Evolutionary conservation across 495 filamentous ascomycete genomes (phyloP).

Genomic region (Podospora pseudopauciseta): DNA sequence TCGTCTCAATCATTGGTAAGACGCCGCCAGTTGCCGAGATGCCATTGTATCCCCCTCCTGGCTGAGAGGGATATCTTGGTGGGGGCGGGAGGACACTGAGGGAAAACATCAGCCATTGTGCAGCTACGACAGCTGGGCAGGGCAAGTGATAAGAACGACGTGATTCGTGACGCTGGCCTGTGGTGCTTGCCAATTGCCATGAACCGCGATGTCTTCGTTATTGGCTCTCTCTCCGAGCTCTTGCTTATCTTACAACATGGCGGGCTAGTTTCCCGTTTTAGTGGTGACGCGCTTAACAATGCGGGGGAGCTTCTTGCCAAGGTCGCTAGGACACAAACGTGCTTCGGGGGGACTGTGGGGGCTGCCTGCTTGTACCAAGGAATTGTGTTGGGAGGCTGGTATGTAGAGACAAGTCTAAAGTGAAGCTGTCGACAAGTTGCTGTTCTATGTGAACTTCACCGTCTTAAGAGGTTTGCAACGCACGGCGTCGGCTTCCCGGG

Average conservation of each 20-base stretch:
- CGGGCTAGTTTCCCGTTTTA: not conserved
- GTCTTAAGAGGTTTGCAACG: not conserved
- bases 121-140: not conserved
- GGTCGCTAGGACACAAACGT: slow-evolving; percentile 7
- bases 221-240: not conserved
- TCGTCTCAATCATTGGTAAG: slow-evolving; percentile 80
- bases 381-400: not conserved
- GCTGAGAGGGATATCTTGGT: slow-evolving; percentile 68
- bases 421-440: slow-evolving; percentile 4
- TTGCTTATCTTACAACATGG: slow-evolving; percentile 30
- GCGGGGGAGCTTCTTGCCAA: slow-evolving; percentile 13
- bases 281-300: not conserved
- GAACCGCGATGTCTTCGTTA: not conserved
- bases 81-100: slow-evolving; percentile 77
- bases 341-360: not conserved
- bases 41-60: slow-evolving; percentile 55
- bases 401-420: not conserved
- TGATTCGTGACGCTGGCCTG: not conserved
- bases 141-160: not conserved
- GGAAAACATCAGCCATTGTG: slow-evolving; percentile 22
- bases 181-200: not conserved
- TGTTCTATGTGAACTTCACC: not conserved
- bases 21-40: slow-evolving; percentile 58
- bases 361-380: not conserved
- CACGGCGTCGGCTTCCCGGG: not conserved